phyloP scores from a whole-genome alignment of 345 rosid species.

The Draba incana region DNA sequence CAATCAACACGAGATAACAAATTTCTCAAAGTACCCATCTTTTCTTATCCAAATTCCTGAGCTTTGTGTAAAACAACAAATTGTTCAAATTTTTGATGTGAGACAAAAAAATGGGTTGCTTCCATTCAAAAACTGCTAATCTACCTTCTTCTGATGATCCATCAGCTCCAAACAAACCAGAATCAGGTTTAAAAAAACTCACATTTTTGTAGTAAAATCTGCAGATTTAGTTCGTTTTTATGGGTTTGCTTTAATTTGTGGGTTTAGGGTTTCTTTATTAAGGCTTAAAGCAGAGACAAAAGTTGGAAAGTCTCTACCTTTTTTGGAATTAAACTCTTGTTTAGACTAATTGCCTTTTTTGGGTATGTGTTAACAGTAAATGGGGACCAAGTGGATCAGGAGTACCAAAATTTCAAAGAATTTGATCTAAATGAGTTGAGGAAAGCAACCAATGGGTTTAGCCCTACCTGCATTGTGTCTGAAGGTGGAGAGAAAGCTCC shows the following conservation, averaged over 20 bases:
- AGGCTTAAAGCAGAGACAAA: slow-evolving; percentile 21
- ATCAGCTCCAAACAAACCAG: slow-evolving; percentile 57
- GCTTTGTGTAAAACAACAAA: neutral
- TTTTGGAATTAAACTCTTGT: slow-evolving; percentile 21
- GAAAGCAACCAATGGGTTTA: slow-evolving; percentile 83
- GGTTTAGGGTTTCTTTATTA: slow-evolving; percentile 4
- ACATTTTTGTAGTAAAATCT: slow-evolving; percentile 23
- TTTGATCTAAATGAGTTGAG: slow-evolving; percentile 69
- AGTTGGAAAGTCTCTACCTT: slow-evolving; percentile 40
- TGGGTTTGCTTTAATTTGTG: slow-evolving; percentile 34
- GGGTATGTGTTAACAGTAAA: slow-evolving; percentile 42
- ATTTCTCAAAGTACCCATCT: slow-evolving; percentile 2
- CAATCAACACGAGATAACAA: slow-evolving; percentile 10
- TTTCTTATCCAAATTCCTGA: slow-evolving; percentile 26
- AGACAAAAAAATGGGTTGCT: slow-evolving; percentile 73
- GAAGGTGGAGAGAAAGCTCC: slow-evolving; percentile 99
- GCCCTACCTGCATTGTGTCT: slow-evolving; percentile 71
- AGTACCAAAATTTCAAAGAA: slow-evolving; percentile 64
- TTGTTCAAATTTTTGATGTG: slow-evolving; percentile 36
- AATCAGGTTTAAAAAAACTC: slow-evolving; percentile 52
- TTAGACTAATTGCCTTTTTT: slow-evolving; percentile 28
- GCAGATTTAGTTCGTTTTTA: slow-evolving; percentile 9
- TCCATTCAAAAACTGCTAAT: slow-evolving; percentile 82
- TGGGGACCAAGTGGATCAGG: slow-evolving; percentile 52
- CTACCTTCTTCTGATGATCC: slow-evolving; percentile 74